phyloP scores from a whole-genome alignment of 352 stramenopile species.

The Elongisporangium anandrum region DNA sequence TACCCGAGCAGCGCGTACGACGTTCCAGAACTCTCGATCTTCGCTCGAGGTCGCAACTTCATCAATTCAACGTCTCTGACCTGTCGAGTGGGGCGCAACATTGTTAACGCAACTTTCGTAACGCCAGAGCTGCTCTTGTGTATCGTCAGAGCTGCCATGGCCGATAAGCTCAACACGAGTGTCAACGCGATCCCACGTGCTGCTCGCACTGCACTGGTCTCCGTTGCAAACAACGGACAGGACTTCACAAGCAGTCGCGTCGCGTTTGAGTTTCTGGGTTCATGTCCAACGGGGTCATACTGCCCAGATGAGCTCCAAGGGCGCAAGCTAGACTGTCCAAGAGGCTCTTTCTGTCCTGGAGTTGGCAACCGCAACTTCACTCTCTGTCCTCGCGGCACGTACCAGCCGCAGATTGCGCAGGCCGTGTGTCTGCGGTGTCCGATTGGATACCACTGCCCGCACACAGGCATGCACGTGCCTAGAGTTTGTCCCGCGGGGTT shows the following conservation, averaged over 20 bases:
- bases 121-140: conserved; percentile 87
- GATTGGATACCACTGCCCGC: conserved; percentile 93
- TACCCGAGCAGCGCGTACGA: conserved; percentile 57
- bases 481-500: conserved; percentile 92
- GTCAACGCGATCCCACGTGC: conserved; percentile 11
- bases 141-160: conserved; percentile 35
- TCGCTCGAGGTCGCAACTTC: conserved; percentile 73
- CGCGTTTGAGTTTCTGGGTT: conserved; percentile 68
- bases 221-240: conserved; percentile 94
- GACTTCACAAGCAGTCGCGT: conserved; percentile 87
- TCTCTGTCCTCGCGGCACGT: conserved; percentile 92
- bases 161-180: conserved; percentile 29
- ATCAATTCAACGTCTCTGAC: conserved; percentile 91
- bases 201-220: conserved; percentile 57
- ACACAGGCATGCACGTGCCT: conserved; percentile 90
- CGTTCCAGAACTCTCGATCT: conserved; percentile 39
- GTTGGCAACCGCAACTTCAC: conserved; percentile 90
- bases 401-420: conserved; percentile 83
- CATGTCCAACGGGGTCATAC: conserved; percentile 87
- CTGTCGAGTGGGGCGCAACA: conserved; percentile 85
- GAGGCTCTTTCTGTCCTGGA: conserved; percentile 75
- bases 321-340: conserved; percentile 50
- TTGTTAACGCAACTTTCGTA: conserved; percentile 86
- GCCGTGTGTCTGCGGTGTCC: conserved; percentile 90
- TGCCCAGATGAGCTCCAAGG: conserved; percentile 65